These are phyloP conservation scores for Phytopythium aichiense DNA, from an alignment of 352 stramenopile genomes.

Conservation along the genomic window DNA sequence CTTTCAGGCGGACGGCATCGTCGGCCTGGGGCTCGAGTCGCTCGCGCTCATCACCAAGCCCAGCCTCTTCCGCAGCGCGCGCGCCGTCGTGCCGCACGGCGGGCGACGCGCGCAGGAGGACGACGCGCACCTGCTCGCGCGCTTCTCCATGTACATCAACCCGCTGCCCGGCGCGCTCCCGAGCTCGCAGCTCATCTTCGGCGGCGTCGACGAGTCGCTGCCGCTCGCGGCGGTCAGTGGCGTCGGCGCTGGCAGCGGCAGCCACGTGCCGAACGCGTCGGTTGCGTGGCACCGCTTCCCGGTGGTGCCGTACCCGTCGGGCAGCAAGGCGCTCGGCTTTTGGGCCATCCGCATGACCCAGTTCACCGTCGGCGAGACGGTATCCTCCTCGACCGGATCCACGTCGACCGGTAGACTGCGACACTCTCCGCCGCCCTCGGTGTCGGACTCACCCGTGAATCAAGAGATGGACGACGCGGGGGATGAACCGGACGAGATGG, in stretches of 20 bases:
- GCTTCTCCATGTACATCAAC: constrained; percentile 72
- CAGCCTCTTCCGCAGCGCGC: constrained; percentile 23
- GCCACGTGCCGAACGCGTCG: constrained; percentile 6
- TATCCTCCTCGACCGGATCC: not conserved
- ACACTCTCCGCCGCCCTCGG: not conserved
- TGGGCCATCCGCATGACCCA: constrained; percentile 47
- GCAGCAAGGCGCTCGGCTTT: constrained; percentile 35
- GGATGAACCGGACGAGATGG: not conserved
- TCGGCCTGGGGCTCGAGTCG: constrained; percentile 49
- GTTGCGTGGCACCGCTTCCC: constrained; percentile 48
- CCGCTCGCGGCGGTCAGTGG: constrained; percentile 7
- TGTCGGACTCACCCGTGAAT: constrained; percentile 4
- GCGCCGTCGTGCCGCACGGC: not conserved
- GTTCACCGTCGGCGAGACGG: constrained; percentile 18
- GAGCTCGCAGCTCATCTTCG: constrained; percentile 53
- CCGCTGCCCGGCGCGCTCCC: constrained; percentile 33
- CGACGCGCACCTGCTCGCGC: constrained; percentile 18
- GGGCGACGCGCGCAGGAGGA: not conserved
- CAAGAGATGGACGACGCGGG: constrained; percentile 2
- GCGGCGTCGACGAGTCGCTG: constrained; percentile 41
- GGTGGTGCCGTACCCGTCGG: constrained; percentile 34
- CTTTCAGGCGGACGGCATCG: constrained; percentile 63
- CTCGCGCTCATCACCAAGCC: constrained; percentile 58
- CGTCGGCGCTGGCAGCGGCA: not conserved
- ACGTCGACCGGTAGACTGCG: not conserved